Evolutionary conservation across 257 asterid genomes (phyloP), one percentile per base, ranked within the genome.

Genomic region (Paulownia fortunei): DNA sequence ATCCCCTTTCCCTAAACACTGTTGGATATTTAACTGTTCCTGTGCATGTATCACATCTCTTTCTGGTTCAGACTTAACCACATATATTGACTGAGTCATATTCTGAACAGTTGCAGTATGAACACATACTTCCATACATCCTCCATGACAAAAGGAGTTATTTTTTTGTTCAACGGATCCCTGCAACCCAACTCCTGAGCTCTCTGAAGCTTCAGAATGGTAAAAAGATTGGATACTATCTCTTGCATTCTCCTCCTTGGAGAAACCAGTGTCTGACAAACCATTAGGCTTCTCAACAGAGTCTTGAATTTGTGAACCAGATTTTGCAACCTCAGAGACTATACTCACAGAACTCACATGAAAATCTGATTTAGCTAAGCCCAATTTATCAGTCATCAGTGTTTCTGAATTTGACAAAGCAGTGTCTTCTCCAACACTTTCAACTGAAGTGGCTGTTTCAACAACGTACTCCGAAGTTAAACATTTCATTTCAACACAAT

Each of bases 401-500:
- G 66, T 27, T 46, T 83, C 86, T 52, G 77, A 49, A 80, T 75
- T 79, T 36, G 78, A 60, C 56, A 66, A 46, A 26, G 26, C n/a
- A 30, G 74, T 15, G 77, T 69, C 76, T 61, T 72, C 88, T 64
- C 70, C 67, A 32, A 66, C 83, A 63, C 76, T 58, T 72, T 72
- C 84, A 51, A 69, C 55, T 15, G 80, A 67, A 71, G 67, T 58
- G 36, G 78, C 62, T 69, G 74, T 75, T 74, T 72, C 76, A 56
- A 77, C 77, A 41, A 80, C 63, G 65, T 68, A 79, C 69, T 51
- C 82, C 0, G 86, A 75, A 69, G 68, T 41, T 44, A 58, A 32
- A 80, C 85, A 79, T 34, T 81, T 80, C 73, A 65, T 69, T 72
- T 84, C 87, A 32, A 46, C 61, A 36, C 75, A 78, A 73, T 79